Base-by-base conservation (phyloP, 2,329 filamentous ascomycete species). In the Cryphonectria radicalis region DNA sequence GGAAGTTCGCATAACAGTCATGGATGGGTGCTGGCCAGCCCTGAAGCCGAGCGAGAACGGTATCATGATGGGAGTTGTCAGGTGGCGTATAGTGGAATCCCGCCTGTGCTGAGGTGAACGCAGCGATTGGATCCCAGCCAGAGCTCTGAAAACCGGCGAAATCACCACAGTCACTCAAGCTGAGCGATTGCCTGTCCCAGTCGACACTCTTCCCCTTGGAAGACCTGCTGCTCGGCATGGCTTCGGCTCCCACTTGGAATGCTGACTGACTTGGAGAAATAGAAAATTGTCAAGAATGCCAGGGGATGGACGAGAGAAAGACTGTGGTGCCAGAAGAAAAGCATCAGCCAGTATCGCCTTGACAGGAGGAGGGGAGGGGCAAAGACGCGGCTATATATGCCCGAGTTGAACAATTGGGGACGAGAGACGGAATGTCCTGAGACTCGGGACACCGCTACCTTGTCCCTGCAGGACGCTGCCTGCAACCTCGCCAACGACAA, bases 181-280 rank as follows among this genome's bases (percentile, higher is more conserved):
- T 70, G 35, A 68, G 62, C 59, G 64, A 66, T 55, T 67, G 66
- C 13, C 17, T 50, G 40, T 57, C 40, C 37, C 19, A 37, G 17
- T 60, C 37, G 14, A 43, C 2, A 37, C 40, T 3, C 11, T 46
- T 14, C 42, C 28, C 59, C 8, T 57, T 70, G 60, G 60, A 35
- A n/a, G 68, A 57, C 32, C 62, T 68, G 6, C 55, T 55, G 22
- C 19, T 42, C 32, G 63, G 14, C 71, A 73, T 73, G 69, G 50
- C 40, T 43, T 43, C 25, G 22, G 19, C 65, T 70, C 28, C 43
- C 50, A 55, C 42, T n/a, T 53, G 63, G 40, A 13, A 35, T 67
- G 55, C n/a, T 55, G 59, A 10, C 60, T 67, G 42, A 50, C 50
- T 57, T 65, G 53, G 28, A 59, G 10, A 42, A 43, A 43, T n/a